Base-by-base conservation (phyloP, 148 eudicot species). In the Drosera capensis region DNA sequence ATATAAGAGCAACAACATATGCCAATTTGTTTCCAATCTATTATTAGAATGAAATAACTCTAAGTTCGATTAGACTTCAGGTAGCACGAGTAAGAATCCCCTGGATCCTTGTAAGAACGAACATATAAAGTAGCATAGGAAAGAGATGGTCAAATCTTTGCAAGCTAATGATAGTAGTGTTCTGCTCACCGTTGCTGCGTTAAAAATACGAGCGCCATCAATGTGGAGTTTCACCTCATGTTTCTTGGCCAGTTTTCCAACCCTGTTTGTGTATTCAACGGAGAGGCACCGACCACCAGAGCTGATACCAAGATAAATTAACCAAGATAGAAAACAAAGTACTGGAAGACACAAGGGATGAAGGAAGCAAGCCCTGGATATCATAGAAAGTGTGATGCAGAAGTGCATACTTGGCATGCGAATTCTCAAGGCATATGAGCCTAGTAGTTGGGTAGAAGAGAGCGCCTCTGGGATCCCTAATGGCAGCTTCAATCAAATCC, bases 191-290 rank as follows among this genome's bases (percentile, higher is more conserved):
- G 57, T 71, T 31, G 99, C 82, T 49, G 94, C 94, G 49, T 92
- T 77, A 26, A 92, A 92, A 25, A 92, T 79, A 28, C 95, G 95
- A 15, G 99, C 95, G 21, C 95, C 99, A 48, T 92, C 99, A 11
- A 92, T 81, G 54, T 92, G 99, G 68, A 92, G 94, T 73, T 80
- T 81, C 53, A 92, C 43, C 35, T 75, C 88, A 54, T 92, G 72
- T 64, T 76, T 78, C 68, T 59, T 81, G 22, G 95, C 95, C 45
- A 92, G 60, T 63, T 81, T 79, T 24, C 99, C 99, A 53, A 92
- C 95, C 65, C 47, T 64, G 59, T 86, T 85, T 49, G 78, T 79
- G 52, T 86, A 86, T 43, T 82, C 96, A 12, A 50, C 70, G 20
- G 96, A 58, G 37, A 86, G 61, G 63, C 96, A 86, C 63, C 79